These are phyloP conservation scores for Liriodendron chinense DNA, from an alignment of 164 flowering plant genomes.

Conservation along the genomic window DNA sequence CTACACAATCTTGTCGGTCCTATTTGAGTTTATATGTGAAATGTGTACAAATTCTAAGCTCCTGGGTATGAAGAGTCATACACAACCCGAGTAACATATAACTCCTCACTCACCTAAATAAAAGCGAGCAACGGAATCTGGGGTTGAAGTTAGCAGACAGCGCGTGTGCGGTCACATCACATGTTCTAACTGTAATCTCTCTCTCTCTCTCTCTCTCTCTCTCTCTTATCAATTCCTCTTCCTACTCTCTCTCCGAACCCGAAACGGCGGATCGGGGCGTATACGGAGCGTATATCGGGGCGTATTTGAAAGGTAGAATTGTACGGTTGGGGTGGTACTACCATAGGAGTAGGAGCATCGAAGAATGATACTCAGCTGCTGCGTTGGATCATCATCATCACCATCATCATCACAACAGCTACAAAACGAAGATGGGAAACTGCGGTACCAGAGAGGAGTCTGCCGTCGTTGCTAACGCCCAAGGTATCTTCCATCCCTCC, in stretches of 20 bases:
- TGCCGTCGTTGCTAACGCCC: conserved; percentile 78
- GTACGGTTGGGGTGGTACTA: background rate
- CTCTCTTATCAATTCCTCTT: background rate
- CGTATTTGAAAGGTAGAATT: background rate
- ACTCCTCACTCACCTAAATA: too few relatives aligned
- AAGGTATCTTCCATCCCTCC: conserved; percentile 41
- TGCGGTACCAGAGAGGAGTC: conserved; percentile 96
- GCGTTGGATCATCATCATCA: background rate
- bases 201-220: conserved; percentile 6
- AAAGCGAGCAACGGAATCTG: background rate
- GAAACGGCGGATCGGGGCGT: background rate
- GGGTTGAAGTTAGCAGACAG: background rate
- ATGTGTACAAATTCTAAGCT: too few relatives aligned
- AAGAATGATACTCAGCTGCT: conserved; percentile 36
- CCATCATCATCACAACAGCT: background rate
- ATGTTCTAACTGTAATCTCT: background rate
- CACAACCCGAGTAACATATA: too few relatives aligned
- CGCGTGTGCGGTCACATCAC: background rate
- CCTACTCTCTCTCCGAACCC: background rate
- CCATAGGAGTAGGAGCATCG: background rate
- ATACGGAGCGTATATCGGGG: background rate
- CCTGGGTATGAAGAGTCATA: too few relatives aligned
- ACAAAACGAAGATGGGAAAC: conserved; percentile 62
- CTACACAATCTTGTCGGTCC: too few relatives aligned
- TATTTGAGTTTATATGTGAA: too few relatives aligned